Conservation (phyloP, 352 stramenopile species). For the Globisporangium paddicum region DNA sequence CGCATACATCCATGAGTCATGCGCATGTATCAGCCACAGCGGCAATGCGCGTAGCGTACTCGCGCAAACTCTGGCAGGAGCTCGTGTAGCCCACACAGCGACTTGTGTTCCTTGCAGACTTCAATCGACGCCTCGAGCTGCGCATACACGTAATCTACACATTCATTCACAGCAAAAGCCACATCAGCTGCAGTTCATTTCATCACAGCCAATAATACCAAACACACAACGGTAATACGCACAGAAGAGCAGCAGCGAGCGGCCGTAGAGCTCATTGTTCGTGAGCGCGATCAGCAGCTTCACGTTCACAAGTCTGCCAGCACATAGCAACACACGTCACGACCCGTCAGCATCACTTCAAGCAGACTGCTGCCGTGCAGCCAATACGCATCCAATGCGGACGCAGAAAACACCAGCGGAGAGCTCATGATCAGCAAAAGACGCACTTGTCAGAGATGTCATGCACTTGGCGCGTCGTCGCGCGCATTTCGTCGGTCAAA, state of each 20-base stretch:
- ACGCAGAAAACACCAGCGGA: background rate
- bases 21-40: too few relatives aligned
- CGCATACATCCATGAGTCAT: conserved; percentile 7
- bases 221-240: conserved; percentile 10
- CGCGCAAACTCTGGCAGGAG: conserved; percentile 37
- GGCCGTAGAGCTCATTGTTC: conserved; percentile 61
- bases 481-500: conserved; percentile 46
- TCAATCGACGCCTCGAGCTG: conserved; percentile 56
- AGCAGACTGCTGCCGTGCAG: background rate
- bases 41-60: conserved; percentile 15
- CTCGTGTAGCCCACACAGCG: conserved; percentile 36
- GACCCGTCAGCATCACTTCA: background rate
- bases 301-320: conserved; percentile 51
- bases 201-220: background rate
- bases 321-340: background rate
- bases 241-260: conserved; percentile 69
- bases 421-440: background rate
- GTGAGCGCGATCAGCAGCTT: conserved; percentile 67
- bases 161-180: background rate
- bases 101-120: conserved; percentile 34
- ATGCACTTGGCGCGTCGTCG: conserved; percentile 43
- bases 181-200: background rate
- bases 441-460: conserved; percentile 50
- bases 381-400: background rate
- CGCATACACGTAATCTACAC: conserved; percentile 59